Base-by-base conservation (phyloP, 768 basidiomycete genomes). In the Coprinopsis sp. region DNA sequence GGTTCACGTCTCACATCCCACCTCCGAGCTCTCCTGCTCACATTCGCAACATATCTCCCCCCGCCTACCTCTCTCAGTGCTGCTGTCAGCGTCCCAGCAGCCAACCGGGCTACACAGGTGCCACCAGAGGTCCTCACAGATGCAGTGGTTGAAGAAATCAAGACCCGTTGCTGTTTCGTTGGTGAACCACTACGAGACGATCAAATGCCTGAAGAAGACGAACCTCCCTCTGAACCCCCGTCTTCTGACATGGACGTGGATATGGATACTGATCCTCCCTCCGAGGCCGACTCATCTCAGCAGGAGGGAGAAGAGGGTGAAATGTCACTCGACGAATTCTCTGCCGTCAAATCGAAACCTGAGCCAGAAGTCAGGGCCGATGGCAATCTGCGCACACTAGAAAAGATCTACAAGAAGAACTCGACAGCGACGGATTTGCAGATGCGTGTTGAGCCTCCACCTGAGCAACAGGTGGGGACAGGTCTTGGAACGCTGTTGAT, bases 151-250 rank as follows among this genome's bases (percentile, higher is more conserved):
- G 92, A 97, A 63, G 86, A 93, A 54, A 83, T 97, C 50, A 90
- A 96, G 64, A 87, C 86, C 2, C 81, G 92, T 3, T 86, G 82
- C 47, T 94, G 90, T 61, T 93, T 96, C 55, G 94, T 97, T 21
- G 84, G 88, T 22, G 72, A 76, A 3, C 61, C 72, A 1, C 68
- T 89, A 30, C 77, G 76, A 38, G 51, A 60, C 23, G 60, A 67
- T n/a, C 53, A 61, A 23, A 54, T 61, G 16, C 38, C 41, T 14
- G 47, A 42, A 37, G 63, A 57, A 14, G 70, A 71, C 18, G 63
- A 69, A 13, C 33, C 34, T 12, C 28, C 33, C 6, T 37, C 42
- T 21, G 46, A 44, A 31, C 39, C 40, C 8, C 39, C 43, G 18
- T 51, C 62, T 3, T 67, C 65, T 10, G 70, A 73, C 44, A 46